A percentile compares a stretch with the other conserved stretches of the same genome.
Evolutionary conservation across 306 rosid species (phyloP).

Genomic region (Dryas drummondii): DNA sequence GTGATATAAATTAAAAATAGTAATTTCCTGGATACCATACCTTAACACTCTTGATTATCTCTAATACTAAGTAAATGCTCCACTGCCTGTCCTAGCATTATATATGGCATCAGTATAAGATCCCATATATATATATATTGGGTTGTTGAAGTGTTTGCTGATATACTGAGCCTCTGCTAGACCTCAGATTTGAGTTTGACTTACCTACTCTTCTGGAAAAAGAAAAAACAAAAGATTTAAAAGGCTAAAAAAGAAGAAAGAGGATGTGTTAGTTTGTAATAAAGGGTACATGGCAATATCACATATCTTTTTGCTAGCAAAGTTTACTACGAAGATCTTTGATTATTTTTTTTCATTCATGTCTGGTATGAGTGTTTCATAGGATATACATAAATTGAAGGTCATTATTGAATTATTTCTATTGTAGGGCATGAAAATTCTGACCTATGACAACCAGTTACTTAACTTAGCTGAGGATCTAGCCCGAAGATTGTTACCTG

Average conservation of each 20-base stretch:
- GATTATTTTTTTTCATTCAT: neutral
- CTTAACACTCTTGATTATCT: no score
- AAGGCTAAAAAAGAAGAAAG: neutral
- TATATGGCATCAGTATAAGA: no score
- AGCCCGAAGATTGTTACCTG: constrained; percentile 87
- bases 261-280: neutral
- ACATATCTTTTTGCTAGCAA: neutral
- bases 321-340: neutral
- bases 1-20: neutral
- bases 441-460: constrained; percentile 72
- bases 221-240: neutral
- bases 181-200: neutral
- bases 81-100: no score
- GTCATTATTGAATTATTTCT: constrained; percentile 4
- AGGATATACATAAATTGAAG: constrained; percentile 6
- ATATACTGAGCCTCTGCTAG: no score
- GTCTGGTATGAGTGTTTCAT: neutral
- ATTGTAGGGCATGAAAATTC: constrained; percentile 83
- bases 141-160: no score
- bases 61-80: no score
- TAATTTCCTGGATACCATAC: neutral
- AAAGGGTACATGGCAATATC: neutral
- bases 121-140: no score
- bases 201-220: neutral
- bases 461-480: constrained; percentile 90